phyloP scores from a whole-genome alignment of 805 yeast genomes.

The Candida chilensis region DNA sequence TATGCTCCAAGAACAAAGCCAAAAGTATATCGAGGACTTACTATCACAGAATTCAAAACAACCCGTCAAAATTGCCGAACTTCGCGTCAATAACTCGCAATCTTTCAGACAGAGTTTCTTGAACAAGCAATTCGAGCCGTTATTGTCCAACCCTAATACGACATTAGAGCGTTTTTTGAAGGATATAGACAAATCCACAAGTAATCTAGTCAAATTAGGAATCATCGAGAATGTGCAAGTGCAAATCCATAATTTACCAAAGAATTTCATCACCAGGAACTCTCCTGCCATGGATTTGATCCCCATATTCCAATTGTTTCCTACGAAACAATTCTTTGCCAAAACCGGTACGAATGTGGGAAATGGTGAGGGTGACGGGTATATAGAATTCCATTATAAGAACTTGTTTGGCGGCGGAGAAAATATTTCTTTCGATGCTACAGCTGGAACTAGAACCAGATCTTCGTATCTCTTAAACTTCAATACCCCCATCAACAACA shows the following conservation, averaged over 20 bases:
- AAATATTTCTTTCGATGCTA: slow-evolving; percentile 38
- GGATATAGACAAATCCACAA: slow-evolving; percentile 32
- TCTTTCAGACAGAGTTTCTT: slow-evolving; percentile 37
- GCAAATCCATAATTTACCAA: slow-evolving; percentile 11
- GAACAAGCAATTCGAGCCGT: slow-evolving; percentile 34
- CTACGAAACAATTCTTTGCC: slow-evolving; percentile 66
- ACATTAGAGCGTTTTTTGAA: slow-evolving; percentile 30
- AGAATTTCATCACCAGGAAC: slow-evolving; percentile 4
- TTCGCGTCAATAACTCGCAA: slow-evolving; percentile 40
- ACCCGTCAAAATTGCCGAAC: slow-evolving; percentile 33
- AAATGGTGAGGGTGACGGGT: slow-evolving; percentile 95
- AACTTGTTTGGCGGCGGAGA: slow-evolving; percentile 55
- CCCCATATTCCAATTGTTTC: slow-evolving; percentile 30
- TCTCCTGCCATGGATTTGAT: slow-evolving; percentile 13
- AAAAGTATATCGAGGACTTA: slow-evolving; percentile 12
- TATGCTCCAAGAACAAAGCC: slow-evolving; percentile 15
- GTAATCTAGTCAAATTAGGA: slow-evolving; percentile 30
- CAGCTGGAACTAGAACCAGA: slow-evolving; percentile 38
- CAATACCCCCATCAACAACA: slow-evolving; percentile 33
- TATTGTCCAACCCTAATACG: slow-evolving; percentile 22
- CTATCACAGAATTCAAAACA: slow-evolving; percentile 17
- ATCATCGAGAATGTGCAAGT: slow-evolving; percentile 32
- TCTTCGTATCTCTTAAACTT: slow-evolving; percentile 40
- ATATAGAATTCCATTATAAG: slow-evolving; percentile 57
- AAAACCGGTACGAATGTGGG: slow-evolving; percentile 95